Percentiles rank a stretch among this genome's conserved stretches.
These are phyloP conservation scores for Rhizopus sp. DNA, from an alignment of 371 early-diverging fungal species.

Conservation along the genomic window DNA sequence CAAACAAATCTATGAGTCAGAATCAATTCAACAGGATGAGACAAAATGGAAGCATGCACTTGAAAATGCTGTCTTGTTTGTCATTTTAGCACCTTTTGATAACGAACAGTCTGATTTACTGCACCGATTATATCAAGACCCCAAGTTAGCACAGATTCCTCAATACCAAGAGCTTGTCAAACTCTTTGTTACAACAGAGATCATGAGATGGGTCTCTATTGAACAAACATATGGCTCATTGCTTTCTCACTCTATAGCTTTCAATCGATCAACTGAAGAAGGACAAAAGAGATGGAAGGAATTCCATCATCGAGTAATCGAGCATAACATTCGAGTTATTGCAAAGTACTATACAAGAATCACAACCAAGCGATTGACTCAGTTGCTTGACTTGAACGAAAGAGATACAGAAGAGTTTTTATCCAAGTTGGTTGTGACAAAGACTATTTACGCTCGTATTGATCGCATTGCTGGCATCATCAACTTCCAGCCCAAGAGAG, in stretches of 20 bases:
- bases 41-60: conserved; percentile 80
- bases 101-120: conserved; percentile 95
- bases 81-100: conserved; percentile 89
- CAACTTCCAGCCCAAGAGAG: conserved; percentile 81
- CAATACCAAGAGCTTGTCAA: conserved; percentile 75
- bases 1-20: conserved; percentile 86
- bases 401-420: conserved; percentile 87
- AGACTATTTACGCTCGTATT: conserved; percentile 94
- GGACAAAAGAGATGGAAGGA: conserved; percentile 81
- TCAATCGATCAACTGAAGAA: conserved; percentile 71
- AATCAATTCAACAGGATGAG: conserved; percentile 77
- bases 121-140: conserved; percentile 80
- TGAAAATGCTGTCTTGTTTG: conserved; percentile 79
- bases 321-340: conserved; percentile 97
- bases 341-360: conserved; percentile 94
- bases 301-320: conserved; percentile 92
- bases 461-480: conserved; percentile 92
- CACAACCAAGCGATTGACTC: conserved; percentile 64
- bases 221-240: conserved; percentile 81
- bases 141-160: conserved; percentile 73
- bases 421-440: conserved; percentile 89
- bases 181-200: conserved; percentile 87
- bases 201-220: conserved; percentile 94
- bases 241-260: conserved; percentile 71
- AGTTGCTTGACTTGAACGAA: conserved; percentile 49